These are phyloP conservation scores for Lasiodiplodia sp. DNA, from an alignment of 2,329 filamentous ascomycete species.

Conservation along the genomic window DNA sequence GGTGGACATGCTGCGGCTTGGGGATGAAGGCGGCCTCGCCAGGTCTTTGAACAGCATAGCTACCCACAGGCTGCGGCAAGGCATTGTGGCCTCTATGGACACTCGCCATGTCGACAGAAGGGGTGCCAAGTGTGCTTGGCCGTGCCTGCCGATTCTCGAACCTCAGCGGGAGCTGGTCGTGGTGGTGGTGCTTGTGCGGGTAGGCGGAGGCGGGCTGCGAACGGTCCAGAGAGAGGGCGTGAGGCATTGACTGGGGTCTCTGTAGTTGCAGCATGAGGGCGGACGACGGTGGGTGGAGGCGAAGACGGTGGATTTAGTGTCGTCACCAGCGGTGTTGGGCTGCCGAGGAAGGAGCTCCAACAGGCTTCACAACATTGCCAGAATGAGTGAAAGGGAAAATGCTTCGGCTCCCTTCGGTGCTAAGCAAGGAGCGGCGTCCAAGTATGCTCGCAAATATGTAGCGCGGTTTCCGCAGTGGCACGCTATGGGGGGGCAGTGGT, in stretches of 20 bases:
- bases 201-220: conserved; percentile 43
- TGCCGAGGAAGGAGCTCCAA: conserved; percentile 28
- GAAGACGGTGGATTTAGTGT: conserved; percentile 17
- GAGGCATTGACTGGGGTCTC: conserved; percentile 50
- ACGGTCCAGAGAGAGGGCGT: conserved; percentile 46
- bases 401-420: conserved; percentile 22
- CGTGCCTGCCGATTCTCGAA: conserved; percentile 39
- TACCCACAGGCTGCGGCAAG: conserved; percentile 16
- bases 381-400: conserved; percentile 29
- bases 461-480: conserved; percentile 28
- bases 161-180: conserved; percentile 32
- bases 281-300: conserved; percentile 29
- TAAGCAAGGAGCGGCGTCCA: conserved; percentile 29
- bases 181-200: conserved; percentile 39
- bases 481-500: conserved; percentile 13
- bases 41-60: conserved; percentile 24
- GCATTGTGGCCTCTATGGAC: conserved; percentile 23
- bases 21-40: conserved; percentile 20
- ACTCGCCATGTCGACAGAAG: conserved; percentile 40
- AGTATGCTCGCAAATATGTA: conserved; percentile 31
- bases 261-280: conserved; percentile 51
- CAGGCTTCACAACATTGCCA: conserved; percentile 30
- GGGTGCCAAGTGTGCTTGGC: conserved; percentile 40
- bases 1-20: conserved; percentile 31
- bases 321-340: conserved; percentile 33